These are phyloP conservation scores for Crithidia thermophila DNA, from an alignment of 208 protist species.

Conservation along the genomic window DNA sequence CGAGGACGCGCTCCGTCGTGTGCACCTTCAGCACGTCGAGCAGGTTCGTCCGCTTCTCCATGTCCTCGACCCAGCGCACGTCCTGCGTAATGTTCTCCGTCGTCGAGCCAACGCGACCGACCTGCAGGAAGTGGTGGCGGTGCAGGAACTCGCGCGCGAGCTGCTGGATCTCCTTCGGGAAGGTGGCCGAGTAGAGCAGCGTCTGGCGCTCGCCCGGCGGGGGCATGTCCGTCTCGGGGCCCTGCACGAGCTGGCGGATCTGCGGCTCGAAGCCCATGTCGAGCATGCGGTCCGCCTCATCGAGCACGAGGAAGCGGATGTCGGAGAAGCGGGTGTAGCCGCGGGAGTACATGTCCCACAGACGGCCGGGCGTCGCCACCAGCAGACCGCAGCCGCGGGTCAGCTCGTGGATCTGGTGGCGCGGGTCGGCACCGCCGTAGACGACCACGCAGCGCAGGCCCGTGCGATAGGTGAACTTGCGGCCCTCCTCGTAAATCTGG, in stretches of 20 bases:
- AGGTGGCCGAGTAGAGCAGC: constrained; percentile 99
- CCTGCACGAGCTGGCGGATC: constrained; percentile 98
- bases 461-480: constrained; percentile 96
- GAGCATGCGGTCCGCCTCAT: constrained; percentile 99
- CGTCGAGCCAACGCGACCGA: constrained; percentile 98
- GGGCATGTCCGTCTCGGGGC: constrained; percentile 95
- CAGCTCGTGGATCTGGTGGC: constrained; percentile 97
- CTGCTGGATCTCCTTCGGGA: constrained; percentile 98
- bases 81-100: constrained; percentile 97
- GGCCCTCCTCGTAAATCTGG: constrained; percentile 98
- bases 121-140: constrained; percentile 97
- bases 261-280: constrained; percentile 99
- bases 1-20: constrained; percentile 75
- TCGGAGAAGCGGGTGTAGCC: constrained; percentile 84
- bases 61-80: constrained; percentile 92
- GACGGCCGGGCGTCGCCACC: constrained; percentile 92
- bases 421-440: constrained; percentile 97
- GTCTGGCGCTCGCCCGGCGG: constrained; percentile 97
- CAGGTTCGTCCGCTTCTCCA: constrained; percentile 80
- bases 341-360: constrained; percentile 87
- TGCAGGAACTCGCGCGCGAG: constrained; percentile 97
- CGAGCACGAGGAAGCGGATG: constrained; percentile 97
- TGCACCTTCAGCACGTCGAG: constrained; percentile 73
- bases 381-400: constrained; percentile 95
- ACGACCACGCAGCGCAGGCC: constrained; percentile 95